Base-by-base conservation (phyloP, 2,329 filamentous ascomycete species). In the Aspergillus novofumigatus region DNA sequence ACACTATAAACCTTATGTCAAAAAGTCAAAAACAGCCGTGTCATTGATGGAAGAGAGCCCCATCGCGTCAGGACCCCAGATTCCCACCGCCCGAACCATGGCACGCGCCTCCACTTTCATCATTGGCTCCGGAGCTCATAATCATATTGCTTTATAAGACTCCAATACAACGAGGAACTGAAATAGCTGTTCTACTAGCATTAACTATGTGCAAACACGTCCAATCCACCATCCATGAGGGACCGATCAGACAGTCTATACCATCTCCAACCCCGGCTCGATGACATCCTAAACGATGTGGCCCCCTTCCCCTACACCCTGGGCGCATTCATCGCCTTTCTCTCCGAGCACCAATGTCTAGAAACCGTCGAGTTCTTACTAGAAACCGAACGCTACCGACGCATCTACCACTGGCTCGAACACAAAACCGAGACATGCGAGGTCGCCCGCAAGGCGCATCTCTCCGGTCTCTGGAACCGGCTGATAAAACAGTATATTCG, bases 341-440 rank as follows among this genome's bases (percentile, higher is more conserved):
- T 96, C 2, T 95, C 92, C 1, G 91, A 94, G 69, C 96, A 96
- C 69, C 92, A 96, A 75, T 97, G 92, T 71, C 79, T 96, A 63
- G 92, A 97, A 75, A 96, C 91, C 4, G 80, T 96, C 38, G 92
- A 96, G 70, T 96, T 97, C 72, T 93, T 91, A 32, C 90, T 96
- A 81, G 92, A 96, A 70, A 88, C 92, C 17, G 88, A 91, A 56
- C 83, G 90, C 61, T 97, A 96, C 70, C 82, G 84, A 55, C 81
- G 84, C 65, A 81, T 83, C 68, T 86, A 83, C 71, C 48, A 51
- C n/a, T 55, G 54, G 54, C 77, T 80, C 55, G 80, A 82, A 11
- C 35, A 38, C 5, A 38, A 17, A 38, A 7, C 32, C 32, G 14
- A 17, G 14, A 7, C 32, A 17, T 17, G 32, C 7, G 11, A 20